Evolutionary conservation across 1,284 basidiomycete species (phyloP).

Genomic region (Melanopsichium pennsylvanicum): DNA sequence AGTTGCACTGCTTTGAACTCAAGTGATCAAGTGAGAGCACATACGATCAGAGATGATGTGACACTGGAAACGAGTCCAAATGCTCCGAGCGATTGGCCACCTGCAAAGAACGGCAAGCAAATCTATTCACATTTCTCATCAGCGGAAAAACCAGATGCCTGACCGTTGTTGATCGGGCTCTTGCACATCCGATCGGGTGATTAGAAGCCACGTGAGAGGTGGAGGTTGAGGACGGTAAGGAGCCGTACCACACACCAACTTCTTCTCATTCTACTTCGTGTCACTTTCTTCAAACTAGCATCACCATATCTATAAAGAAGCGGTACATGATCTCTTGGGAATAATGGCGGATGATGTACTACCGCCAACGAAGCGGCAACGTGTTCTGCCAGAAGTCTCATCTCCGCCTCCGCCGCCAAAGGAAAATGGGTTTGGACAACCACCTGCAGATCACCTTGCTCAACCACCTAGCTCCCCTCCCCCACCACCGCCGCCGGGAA

Average conservation of each 20-base stretch:
- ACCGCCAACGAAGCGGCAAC: constrained; percentile 22
- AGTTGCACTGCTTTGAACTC: too few species aligned
- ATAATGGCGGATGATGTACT: constrained; percentile 3
- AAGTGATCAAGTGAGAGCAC: too few species aligned
- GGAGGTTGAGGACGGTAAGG: constrained; percentile 28
- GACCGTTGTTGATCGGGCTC: too few species aligned
- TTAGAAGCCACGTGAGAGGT: constrained; percentile 10
- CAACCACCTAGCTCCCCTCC: constrained; percentile 22
- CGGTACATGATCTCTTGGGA: too few species aligned
- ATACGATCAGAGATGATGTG: neutral
- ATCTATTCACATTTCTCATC: too few species aligned
- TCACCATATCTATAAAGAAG: too few species aligned
- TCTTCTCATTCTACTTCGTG: constrained; percentile 4
- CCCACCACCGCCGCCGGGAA: constrained; percentile 42
- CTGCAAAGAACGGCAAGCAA: neutral
- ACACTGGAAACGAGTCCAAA: constrained; percentile 6
- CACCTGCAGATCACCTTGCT: neutral
- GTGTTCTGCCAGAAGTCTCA: neutral
- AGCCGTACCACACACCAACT: too few species aligned
- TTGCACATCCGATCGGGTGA: constrained; percentile 7
- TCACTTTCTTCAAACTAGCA: too few species aligned
- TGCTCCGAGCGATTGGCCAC: constrained; percentile 1
- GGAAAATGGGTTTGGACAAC: constrained; percentile 1
- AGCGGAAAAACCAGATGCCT: too few species aligned
- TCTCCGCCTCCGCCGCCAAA: constrained; percentile 28